phyloP scores from a whole-genome alignment of 768 basidiomycete species.

The Termitomyces sp. region DNA sequence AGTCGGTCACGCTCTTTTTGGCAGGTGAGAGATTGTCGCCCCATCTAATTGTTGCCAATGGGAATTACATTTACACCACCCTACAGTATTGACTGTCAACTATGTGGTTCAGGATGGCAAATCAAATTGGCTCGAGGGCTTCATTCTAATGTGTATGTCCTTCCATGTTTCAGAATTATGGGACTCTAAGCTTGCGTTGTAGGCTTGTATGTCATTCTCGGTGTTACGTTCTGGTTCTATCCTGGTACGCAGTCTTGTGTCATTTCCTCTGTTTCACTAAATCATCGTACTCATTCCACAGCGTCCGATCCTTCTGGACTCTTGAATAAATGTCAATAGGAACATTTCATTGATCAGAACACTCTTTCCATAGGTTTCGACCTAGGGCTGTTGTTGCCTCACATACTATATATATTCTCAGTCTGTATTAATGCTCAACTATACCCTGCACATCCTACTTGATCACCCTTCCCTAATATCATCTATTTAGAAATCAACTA shows the following conservation, averaged over 20 bases:
- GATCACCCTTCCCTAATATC: neutral
- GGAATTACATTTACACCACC: neutral
- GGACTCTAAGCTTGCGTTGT: neutral
- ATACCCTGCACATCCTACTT: neutral
- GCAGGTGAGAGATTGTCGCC: slow-evolving; percentile 26
- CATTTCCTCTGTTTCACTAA: too few species aligned
- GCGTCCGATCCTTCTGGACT: slow-evolving; percentile 32
- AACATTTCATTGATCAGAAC: too few species aligned
- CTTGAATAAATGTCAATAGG: slow-evolving; percentile 20
- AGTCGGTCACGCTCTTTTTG: slow-evolving; percentile 64
- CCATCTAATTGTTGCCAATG: neutral
- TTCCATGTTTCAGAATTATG: neutral
- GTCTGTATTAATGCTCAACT: too few species aligned
- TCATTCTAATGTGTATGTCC: slow-evolving; percentile 58
- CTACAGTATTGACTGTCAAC: slow-evolving; percentile 74
- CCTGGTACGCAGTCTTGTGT: slow-evolving; percentile 31
- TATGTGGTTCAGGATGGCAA: slow-evolving; percentile 84
- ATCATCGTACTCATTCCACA: neutral
- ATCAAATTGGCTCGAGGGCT: slow-evolving; percentile 90
- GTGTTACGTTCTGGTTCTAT: slow-evolving; percentile 65
- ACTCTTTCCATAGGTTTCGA: too few species aligned
- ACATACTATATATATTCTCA: too few species aligned
- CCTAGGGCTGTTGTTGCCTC: too few species aligned
- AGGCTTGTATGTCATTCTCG: slow-evolving; percentile 73
- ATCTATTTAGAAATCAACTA: too few species aligned